Base-by-base conservation (phyloP, 169 alveolate genomes). In the Neospora caninum region DNA sequence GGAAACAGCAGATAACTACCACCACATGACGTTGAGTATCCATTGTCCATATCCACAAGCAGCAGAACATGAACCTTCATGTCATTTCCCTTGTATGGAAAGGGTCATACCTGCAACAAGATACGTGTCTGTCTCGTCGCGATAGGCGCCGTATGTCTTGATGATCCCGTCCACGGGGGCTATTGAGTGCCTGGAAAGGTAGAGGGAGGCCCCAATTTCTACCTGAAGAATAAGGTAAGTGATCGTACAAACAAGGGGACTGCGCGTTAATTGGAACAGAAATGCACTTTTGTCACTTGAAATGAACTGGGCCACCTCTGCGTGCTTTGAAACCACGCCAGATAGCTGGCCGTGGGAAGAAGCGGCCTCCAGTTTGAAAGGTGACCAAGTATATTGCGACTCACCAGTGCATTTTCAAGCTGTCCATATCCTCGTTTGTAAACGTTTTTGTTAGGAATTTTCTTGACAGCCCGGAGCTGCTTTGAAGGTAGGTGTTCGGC, bases 131-230 rank as follows among this genome's bases (percentile, higher is more conserved):
- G 69, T 73, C 41, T 82, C 92, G 53, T 92, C 95, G 10, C 91
- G 69, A 64, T 42, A 92, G 34, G 69, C 83, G 29, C 91, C 95
- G 67, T 39, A 42, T 18, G 89, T 82, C 41, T 27, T 31, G 43
- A 88, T 73, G 34, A 78, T 38, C 70, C 64, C 92, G n/a, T 54
- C 70, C 45, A 92, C 88, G 41, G 88, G 91, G 42, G 80, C 88
- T 49, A 80, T 38, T 1, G 88, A 39, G 80, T 73, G 41, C 69
- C 78, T 29, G 29, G 92, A 53, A 31, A 92, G 80, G 83, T 84
- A 92, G 31, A 78, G 34, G 67, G 92, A 84, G 34, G 80, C 95
- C 27, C 95, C 95, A 18, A 92, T 92, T 53, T 92, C 95, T 1
- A 58, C 80, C 80, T 45, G 89, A 25, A 82, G 89, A 29, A 39